Percentiles rank a stretch among this genome's conserved stretches.
phyloP scores from a whole-genome alignment of 768 basidiomycete species.

The Candolleomyces efflorescens region DNA sequence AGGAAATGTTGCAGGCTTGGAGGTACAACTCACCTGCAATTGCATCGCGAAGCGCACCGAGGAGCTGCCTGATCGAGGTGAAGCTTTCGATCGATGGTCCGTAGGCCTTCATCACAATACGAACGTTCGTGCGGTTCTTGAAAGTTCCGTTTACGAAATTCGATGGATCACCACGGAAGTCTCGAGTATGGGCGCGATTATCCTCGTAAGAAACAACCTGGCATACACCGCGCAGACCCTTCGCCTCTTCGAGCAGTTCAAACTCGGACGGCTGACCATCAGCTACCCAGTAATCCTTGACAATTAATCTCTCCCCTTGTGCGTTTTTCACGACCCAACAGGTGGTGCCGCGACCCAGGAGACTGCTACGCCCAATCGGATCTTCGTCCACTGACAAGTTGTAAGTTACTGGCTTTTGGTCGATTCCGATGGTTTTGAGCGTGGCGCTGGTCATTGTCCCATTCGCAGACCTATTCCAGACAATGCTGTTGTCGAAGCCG shows the following conservation, averaged over 20 bases:
- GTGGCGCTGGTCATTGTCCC: constrained; percentile 2
- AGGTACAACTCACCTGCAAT: constrained; percentile 2
- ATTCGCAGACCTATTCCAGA: constrained; percentile 8
- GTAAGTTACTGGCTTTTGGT: too few relatives aligned
- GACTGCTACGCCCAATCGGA: not conserved
- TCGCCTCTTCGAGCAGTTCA: not conserved
- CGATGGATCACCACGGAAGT: not conserved
- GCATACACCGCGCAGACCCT: not conserved
- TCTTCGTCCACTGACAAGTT: not conserved
- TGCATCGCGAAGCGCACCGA: constrained; percentile 10
- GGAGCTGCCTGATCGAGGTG: not conserved
- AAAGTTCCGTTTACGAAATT: not conserved
- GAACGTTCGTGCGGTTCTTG: not conserved
- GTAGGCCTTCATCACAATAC: constrained; percentile 6
- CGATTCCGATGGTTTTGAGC: not conserved
- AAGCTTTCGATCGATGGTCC: constrained; percentile 5
- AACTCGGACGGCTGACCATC: not conserved
- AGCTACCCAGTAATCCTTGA: not conserved
- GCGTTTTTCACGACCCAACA: not conserved
- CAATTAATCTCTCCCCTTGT: not conserved
- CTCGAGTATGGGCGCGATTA: not conserved
- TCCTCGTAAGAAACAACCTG: not conserved
- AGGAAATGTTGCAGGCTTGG: not conserved
- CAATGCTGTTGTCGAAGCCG: constrained; percentile 19
- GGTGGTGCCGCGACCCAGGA: not conserved